Evolutionary conservation across 1,139 yeast species (phyloP), one percentile per base, ranked within the genome.

Genomic region (Diutina scorzettiae): DNA sequence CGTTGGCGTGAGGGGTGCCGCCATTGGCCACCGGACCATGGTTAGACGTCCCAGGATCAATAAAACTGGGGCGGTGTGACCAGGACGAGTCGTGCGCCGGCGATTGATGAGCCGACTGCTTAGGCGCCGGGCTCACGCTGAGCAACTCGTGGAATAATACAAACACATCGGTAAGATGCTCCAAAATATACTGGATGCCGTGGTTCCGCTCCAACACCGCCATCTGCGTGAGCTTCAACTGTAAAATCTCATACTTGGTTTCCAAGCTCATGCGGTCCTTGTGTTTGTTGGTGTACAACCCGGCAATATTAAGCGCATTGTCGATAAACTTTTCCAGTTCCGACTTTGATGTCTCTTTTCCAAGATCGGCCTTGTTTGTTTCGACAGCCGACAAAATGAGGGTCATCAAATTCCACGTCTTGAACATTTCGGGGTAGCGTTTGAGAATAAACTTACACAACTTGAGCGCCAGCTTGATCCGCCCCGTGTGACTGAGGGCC

Each of bases 171-270:
- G 84, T 73, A 21, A 87, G 59, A 41, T 67, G 65, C 42, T 81
- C 87, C 50, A 85, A 58, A 2, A 87, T 78, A 41, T 72, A 74
- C 25, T 70, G 68, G 1, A 72, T 63, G 3, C 87, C 91, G 45
- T 78, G 67, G 8, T 72, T 62, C 7, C 77, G 71, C 53, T 85
- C 93, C 45, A 78, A 63, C 14, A 86, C 66, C 2, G 89, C 80
- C 42, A 86, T 60, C 50, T 82, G 87, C 0, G 95, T 81, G 58
- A 83, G 66, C 52, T 83, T 83, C 53, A 86, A 64, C 54, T 84
- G 86, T 25, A 86, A 56, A 34, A 80, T 74, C 46, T 75, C 76
- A 51, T 70, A 65, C 52, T 75, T 79, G 44, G 69, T 66, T 37
- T 59, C 45, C 23, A 44, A 18, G 18, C 14, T 12, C 42, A 40